Evolutionary conservation across 306 rosid species (phyloP).

Genomic region (Acacia confusa): DNA sequence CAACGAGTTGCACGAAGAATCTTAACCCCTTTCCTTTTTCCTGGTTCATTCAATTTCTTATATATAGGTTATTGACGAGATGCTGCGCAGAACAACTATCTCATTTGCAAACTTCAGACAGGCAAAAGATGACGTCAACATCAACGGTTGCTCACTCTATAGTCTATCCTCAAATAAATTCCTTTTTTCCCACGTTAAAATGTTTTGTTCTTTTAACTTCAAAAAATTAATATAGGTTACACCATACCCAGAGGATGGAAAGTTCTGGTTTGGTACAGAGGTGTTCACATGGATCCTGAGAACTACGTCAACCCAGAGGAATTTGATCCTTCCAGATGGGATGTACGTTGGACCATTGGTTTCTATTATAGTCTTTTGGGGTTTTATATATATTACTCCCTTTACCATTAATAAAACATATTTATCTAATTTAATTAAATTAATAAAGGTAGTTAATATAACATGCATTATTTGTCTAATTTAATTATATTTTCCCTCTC

Average conservation of each 20-base stretch:
- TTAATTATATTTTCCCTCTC: no score
- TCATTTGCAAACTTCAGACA: constrained; percentile 55
- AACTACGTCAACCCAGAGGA: constrained; percentile 49
- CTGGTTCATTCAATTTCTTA: no score
- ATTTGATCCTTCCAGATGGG: constrained; percentile 71
- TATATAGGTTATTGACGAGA: constrained; percentile 62
- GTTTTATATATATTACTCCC: not conserved
- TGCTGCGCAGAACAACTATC: constrained; percentile 51
- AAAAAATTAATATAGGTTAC: constrained; percentile 39
- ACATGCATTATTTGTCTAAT: no score
- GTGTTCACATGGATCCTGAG: constrained; percentile 72
- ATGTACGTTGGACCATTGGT: constrained; percentile 33
- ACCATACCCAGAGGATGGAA: constrained; percentile 76
- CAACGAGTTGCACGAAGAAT: constrained; percentile 2
- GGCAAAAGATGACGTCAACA: constrained; percentile 57
- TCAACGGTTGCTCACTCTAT: constrained; percentile 44
- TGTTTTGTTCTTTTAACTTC: not conserved
- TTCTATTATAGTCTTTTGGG: not conserved
- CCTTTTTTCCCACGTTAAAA: not conserved
- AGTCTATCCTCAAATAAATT: not conserved
- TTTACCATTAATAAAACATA: no score
- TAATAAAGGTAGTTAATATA: no score
- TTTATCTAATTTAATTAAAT: no score
- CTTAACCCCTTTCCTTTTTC: not conserved
- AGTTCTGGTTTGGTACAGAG: constrained; percentile 66